These are phyloP conservation scores for Solanum hybrid DNA, from an alignment of 305 asterid genomes.

Conservation along the genomic window DNA sequence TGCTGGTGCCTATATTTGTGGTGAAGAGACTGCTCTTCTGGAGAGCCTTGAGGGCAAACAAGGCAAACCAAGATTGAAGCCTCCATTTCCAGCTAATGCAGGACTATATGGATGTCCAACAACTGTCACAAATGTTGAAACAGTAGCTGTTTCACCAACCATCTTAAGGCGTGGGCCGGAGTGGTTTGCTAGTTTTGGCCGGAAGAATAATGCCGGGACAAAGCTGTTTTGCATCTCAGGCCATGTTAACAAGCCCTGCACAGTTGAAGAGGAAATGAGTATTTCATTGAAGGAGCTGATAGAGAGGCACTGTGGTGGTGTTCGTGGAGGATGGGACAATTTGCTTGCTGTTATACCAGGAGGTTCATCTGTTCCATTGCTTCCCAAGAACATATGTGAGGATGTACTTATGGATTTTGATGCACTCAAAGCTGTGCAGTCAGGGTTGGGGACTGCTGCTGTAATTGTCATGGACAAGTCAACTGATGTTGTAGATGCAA, in stretches of 20 bases:
- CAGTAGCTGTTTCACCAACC: slow-evolving; percentile 95
- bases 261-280: slow-evolving; percentile 98
- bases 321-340: slow-evolving; percentile 98
- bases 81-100: slow-evolving; percentile 95
- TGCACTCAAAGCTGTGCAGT: slow-evolving; percentile 92
- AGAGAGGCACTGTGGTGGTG: slow-evolving; percentile 95
- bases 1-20: slow-evolving; percentile 96
- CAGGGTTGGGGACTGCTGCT: slow-evolving; percentile 97
- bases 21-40: slow-evolving; percentile 96
- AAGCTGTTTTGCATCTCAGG: slow-evolving; percentile 88
- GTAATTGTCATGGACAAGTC: slow-evolving; percentile 97
- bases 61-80: slow-evolving; percentile 96
- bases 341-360: slow-evolving; percentile 91
- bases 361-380: slow-evolving; percentile 88
- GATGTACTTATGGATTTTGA: slow-evolving; percentile 96
- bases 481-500: slow-evolving; percentile 89
- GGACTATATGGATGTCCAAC: slow-evolving; percentile 98
- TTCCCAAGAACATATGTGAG: slow-evolving; percentile 72
- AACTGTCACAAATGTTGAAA: slow-evolving; percentile 91
- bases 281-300: slow-evolving; percentile 80
- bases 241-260: slow-evolving; percentile 96
- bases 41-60: slow-evolving; percentile 99
- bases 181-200: slow-evolving; percentile 93
- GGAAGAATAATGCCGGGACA: slow-evolving; percentile 92
- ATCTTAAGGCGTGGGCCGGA: slow-evolving; percentile 95